Evolutionary conservation across 1,139 yeast genomes (phyloP).

Genomic region (Pichia sp.): DNA sequence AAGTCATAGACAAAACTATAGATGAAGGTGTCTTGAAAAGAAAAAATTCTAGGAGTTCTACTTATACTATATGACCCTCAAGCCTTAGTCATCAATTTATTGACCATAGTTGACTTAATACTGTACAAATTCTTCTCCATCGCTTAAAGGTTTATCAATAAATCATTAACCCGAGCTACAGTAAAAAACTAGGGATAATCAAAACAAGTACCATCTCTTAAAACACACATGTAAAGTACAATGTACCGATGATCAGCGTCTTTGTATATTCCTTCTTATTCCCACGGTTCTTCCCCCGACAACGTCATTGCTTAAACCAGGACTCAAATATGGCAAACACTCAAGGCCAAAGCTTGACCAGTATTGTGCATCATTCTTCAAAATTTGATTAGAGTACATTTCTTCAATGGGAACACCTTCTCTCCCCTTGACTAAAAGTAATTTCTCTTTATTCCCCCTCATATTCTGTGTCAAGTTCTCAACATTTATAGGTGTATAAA

Average conservation of each 20-base stretch:
- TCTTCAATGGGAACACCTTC: slow-evolving; percentile 48
- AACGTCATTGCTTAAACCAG: slow-evolving; percentile 29
- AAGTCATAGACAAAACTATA: too few relatives aligned
- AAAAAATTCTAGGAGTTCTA: too few relatives aligned
- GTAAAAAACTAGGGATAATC: too few relatives aligned
- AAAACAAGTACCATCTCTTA: too few relatives aligned
- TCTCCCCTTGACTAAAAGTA: slow-evolving; percentile 56
- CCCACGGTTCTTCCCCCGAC: slow-evolving; percentile 57
- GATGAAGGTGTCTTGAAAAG: too few relatives aligned
- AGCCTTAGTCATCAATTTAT: too few relatives aligned
- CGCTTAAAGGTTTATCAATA: too few relatives aligned
- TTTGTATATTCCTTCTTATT: slow-evolving; percentile 43
- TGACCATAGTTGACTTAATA: too few relatives aligned
- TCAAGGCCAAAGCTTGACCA: slow-evolving; percentile 8
- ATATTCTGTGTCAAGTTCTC: slow-evolving; percentile 17
- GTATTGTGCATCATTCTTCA: slow-evolving; percentile 2
- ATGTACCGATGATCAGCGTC: slow-evolving; percentile 2
- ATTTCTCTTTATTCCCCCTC: slow-evolving; percentile 27
- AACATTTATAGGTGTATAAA: slow-evolving; percentile 47
- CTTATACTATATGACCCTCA: too few relatives aligned
- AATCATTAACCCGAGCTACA: too few relatives aligned
- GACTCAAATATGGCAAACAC: slow-evolving; percentile 11
- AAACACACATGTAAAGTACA: too few relatives aligned
- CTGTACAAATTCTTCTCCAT: too few relatives aligned
- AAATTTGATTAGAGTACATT: slow-evolving; percentile 23